Conservation (phyloP, 805 yeast species). For the Priceomyces fermenticarens region DNA sequence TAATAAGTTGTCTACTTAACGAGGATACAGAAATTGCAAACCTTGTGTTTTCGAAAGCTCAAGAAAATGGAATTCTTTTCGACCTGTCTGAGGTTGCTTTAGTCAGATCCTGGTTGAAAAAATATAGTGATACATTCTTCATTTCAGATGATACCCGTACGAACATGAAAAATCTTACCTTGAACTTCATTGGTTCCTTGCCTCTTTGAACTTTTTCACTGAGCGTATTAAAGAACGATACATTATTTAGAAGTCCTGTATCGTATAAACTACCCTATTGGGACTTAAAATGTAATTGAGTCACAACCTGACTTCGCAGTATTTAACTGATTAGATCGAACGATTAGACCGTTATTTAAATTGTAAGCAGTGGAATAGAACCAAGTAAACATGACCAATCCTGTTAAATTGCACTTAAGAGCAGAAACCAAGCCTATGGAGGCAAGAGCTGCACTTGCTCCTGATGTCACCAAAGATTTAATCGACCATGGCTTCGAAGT, state of each 20-base stretch:
- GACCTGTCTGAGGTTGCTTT: slow-evolving; percentile 39
- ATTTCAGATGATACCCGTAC: slow-evolving; percentile 37
- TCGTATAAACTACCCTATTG: no score
- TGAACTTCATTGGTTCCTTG: slow-evolving; percentile 9
- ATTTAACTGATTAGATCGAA: no score
- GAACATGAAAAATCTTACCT: slow-evolving; percentile 27
- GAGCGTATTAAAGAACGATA: no score
- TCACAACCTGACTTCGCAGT: no score
- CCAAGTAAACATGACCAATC: slow-evolving; percentile 7
- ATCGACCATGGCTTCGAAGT: slow-evolving; percentile 85
- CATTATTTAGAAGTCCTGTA: no score
- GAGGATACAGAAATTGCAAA: slow-evolving; percentile 55
- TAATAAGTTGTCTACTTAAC: slow-evolving; percentile 40
- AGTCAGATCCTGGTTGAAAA: slow-evolving; percentile 43
- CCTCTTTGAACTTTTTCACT: neutral
- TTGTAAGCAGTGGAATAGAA: no score
- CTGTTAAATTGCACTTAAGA: slow-evolving; percentile 80
- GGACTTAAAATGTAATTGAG: no score
- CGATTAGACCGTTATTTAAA: no score
- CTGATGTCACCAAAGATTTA: slow-evolving; percentile 79
- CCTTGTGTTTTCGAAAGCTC: slow-evolving; percentile 47
- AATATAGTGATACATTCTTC: slow-evolving; percentile 49
- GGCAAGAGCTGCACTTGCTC: slow-evolving; percentile 96
- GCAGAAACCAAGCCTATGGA: slow-evolving; percentile 97
- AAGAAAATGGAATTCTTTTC: slow-evolving; percentile 29